Percentiles rank a stretch among this genome's conserved stretches.
phyloP scores from a whole-genome alignment of 1,139 yeast species.

The Protomyces arabidopsidicola region DNA sequence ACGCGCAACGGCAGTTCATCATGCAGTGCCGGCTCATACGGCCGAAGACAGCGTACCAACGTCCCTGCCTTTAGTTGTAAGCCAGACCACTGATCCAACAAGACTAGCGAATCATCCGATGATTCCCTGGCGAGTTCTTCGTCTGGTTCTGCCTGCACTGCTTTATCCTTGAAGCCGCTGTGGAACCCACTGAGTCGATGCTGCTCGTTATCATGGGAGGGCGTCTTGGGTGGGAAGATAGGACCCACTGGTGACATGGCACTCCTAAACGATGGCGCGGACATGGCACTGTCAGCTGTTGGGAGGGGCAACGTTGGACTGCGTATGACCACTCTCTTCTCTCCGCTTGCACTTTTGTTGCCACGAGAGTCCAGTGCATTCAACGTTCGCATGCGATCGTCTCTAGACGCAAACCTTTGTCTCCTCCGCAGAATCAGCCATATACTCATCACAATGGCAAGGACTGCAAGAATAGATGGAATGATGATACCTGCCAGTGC shows the following conservation, averaged over 20 bases:
- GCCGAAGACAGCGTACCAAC: constrained; percentile 7
- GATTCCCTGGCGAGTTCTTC: not conserved
- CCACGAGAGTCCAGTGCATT: not conserved
- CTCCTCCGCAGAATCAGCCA: not conserved
- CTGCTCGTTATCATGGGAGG: not conserved
- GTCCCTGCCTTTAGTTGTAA: not conserved
- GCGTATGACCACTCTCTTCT: not conserved
- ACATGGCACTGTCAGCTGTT: not conserved
- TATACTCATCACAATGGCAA: not conserved
- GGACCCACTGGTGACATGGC: not conserved
- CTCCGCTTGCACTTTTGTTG: not conserved
- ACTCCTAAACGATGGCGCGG: not conserved
- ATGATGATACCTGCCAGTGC: not conserved
- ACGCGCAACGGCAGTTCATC: constrained; percentile 5
- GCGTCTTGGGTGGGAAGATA: not conserved
- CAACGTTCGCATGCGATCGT: not conserved
- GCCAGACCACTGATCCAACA: constrained; percentile 12
- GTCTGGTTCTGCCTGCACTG: not conserved
- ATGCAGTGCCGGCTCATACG: constrained; percentile 9
- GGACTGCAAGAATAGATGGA: not conserved
- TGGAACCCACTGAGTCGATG: not conserved
- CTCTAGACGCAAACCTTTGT: not conserved
- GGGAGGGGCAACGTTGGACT: not conserved
- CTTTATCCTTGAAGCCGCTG: not conserved
- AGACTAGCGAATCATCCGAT: not conserved